These are phyloP conservation scores for Picochlorum sp. DNA, from an alignment of 139 green algal species.

Conservation along the genomic window DNA sequence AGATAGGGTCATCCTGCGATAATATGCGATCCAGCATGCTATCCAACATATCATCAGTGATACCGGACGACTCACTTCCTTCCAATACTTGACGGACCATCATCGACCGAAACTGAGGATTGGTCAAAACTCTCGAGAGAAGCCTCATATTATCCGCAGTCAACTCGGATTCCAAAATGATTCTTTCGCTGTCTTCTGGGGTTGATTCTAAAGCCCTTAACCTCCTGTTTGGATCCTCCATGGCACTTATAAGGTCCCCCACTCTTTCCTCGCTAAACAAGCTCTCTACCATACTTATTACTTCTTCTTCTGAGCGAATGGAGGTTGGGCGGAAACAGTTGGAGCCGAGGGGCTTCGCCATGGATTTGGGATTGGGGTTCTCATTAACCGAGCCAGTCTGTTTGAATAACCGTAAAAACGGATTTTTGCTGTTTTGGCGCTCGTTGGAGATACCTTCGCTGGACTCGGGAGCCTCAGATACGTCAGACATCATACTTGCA, in stretches of 20 bases:
- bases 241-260: conserved; percentile 62
- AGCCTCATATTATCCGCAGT: too few species aligned
- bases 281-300: neutral
- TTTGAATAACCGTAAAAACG: conserved; percentile 25
- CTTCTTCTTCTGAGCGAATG: too few species aligned
- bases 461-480: conserved; percentile 22
- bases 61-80: neutral
- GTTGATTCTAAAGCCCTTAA: conserved; percentile 26
- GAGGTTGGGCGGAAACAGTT: too few species aligned
- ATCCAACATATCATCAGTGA: neutral
- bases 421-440: conserved; percentile 14
- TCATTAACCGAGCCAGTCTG: conserved; percentile 46
- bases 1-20: neutral
- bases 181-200: neutral
- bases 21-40: conserved; percentile 33
- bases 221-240: conserved; percentile 58
- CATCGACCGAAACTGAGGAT: conserved; percentile 2
- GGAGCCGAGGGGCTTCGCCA: conserved; percentile 38
- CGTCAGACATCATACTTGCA: neutral
- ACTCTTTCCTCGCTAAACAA: conserved; percentile 69
- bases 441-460: neutral
- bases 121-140: too few species aligned
- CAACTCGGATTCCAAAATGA: too few species aligned
- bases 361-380: conserved; percentile 91
- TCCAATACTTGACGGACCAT: neutral